Percentiles rank a stretch among this genome's conserved stretches.
Evolutionary conservation across 1,139 yeast genomes (phyloP).

Genomic region (Suhomyces taliae): DNA sequence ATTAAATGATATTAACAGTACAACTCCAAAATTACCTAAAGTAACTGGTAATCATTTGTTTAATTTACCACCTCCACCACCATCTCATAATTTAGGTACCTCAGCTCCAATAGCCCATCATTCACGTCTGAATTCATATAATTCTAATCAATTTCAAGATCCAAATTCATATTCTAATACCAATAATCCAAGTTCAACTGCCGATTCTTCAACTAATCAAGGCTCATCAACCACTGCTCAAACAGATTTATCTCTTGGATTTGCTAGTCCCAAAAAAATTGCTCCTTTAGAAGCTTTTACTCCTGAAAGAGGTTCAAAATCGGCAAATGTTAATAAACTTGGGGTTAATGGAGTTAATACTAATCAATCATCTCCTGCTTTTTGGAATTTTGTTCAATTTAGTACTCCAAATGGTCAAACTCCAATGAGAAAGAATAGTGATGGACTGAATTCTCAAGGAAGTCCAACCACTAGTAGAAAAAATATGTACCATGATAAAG

Average conservation of each 20-base stretch:
- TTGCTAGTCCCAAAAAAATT: constrained; percentile 55
- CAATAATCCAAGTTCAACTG: constrained; percentile 10
- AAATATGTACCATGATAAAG: constrained; percentile 10
- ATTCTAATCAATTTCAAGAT: constrained; percentile 9
- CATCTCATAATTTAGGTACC: constrained; percentile 14
- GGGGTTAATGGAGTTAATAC: constrained; percentile 18
- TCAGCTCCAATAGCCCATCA: constrained; percentile 20
- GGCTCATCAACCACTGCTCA: constrained; percentile 20
- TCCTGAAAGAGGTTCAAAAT: constrained; percentile 69
- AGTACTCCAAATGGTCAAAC: constrained; percentile 64
- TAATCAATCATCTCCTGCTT: constrained; percentile 65
- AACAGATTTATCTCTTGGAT: constrained; percentile 39
- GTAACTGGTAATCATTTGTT: constrained; percentile 29
- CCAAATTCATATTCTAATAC: constrained; percentile 7
- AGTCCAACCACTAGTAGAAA: constrained; percentile 42
- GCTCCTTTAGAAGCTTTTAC: constrained; percentile 78
- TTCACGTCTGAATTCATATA: constrained; percentile 33
- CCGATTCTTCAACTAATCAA: constrained; percentile 13
- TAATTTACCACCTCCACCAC: constrained; percentile 39
- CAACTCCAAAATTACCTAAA: constrained; percentile 41
- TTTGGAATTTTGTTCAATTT: constrained; percentile 78
- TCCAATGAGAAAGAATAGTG: constrained; percentile 41
- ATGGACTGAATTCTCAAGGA: constrained; percentile 37
- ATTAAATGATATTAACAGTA: constrained; percentile 21
- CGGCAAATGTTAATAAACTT: constrained; percentile 13